Conservation (phyloP, 441 rosid genomes). For the Pelargonium cotyledonis region DNA sequence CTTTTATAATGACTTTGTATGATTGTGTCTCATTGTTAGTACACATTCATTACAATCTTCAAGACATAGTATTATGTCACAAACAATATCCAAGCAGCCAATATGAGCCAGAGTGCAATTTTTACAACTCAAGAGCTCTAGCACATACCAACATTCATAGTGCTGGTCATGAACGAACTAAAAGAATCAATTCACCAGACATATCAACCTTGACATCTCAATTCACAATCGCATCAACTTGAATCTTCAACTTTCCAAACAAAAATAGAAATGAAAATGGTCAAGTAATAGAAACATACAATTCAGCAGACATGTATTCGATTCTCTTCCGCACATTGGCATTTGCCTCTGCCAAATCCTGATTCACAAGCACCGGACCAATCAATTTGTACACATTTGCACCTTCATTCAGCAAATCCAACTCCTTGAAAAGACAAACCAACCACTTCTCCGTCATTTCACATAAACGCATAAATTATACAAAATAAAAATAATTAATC, state of each 20-base stretch:
- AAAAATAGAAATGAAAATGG: neutral
- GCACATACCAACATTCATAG: neutral
- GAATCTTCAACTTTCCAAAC: neutral
- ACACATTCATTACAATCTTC: neutral
- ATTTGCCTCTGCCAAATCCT: slow-evolving; percentile 91
- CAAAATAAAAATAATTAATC: neutral
- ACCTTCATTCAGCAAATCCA: slow-evolving; percentile 70
- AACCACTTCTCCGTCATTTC: neutral
- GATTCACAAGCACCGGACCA: slow-evolving; percentile 92
- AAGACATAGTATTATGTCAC: neutral
- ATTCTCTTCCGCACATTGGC: slow-evolving; percentile 96
- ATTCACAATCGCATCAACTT: neutral
- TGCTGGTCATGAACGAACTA: neutral
- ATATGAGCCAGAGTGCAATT: neutral
- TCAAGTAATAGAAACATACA: slow-evolving; percentile 38
- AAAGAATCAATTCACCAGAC: neutral
- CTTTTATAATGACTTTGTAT: too few species aligned
- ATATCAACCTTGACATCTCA: neutral
- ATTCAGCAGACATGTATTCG: slow-evolving; percentile 82
- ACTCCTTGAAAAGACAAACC: slow-evolving; percentile 42
- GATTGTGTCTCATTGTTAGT: too few species aligned
- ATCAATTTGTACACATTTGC: slow-evolving; percentile 90
- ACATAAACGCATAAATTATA: neutral
- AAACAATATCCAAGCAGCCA: neutral
- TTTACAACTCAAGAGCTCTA: neutral